phyloP scores from a whole-genome alignment of 805 yeast genomes.

The Saturnispora gosingensis region DNA sequence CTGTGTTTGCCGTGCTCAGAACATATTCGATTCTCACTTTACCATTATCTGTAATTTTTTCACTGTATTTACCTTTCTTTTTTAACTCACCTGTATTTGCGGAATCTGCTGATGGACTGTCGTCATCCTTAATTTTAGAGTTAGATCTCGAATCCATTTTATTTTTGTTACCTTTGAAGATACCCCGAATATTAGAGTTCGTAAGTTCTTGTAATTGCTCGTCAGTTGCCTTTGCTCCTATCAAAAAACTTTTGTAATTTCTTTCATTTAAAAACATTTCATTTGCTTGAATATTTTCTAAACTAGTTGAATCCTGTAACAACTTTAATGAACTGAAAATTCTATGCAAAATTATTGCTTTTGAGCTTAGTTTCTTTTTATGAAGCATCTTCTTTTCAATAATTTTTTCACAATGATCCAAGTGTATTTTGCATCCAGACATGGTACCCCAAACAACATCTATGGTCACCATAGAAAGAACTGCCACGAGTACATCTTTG shows the following conservation, averaged over 20 bases:
- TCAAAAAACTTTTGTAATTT: constrained; percentile 27
- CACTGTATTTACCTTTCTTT: constrained; percentile 31
- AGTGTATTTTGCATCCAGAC: constrained; percentile 72
- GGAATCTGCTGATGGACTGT: constrained; percentile 2
- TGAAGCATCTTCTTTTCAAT: constrained; percentile 58
- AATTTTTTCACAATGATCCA: constrained; percentile 68
- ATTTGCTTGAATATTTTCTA: constrained; percentile 27
- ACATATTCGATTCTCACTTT: constrained; percentile 38
- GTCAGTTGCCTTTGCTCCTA: constrained; percentile 22
- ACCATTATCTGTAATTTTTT: constrained; percentile 37
- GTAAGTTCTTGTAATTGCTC: constrained; percentile 21
- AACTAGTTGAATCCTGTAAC: constrained; percentile 67
- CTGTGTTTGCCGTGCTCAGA: constrained; percentile 23
- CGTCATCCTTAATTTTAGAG: constrained; percentile 3
- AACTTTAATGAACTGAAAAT: constrained; percentile 67
- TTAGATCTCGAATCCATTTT: constrained; percentile 3
- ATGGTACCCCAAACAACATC: constrained; percentile 88
- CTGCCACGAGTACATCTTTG: constrained; percentile 76
- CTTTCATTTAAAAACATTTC: constrained; percentile 29
- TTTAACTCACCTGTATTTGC: neutral
- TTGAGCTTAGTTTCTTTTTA: constrained; percentile 59
- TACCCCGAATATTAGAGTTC: constrained; percentile 18
- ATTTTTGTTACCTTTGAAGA: constrained; percentile 15
- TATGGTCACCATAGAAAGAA: constrained; percentile 77
- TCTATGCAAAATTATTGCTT: constrained; percentile 70